phyloP scores from a whole-genome alignment of 176 grass and related monocot genomes.

The Rhipidocladum racemiflorum region DNA sequence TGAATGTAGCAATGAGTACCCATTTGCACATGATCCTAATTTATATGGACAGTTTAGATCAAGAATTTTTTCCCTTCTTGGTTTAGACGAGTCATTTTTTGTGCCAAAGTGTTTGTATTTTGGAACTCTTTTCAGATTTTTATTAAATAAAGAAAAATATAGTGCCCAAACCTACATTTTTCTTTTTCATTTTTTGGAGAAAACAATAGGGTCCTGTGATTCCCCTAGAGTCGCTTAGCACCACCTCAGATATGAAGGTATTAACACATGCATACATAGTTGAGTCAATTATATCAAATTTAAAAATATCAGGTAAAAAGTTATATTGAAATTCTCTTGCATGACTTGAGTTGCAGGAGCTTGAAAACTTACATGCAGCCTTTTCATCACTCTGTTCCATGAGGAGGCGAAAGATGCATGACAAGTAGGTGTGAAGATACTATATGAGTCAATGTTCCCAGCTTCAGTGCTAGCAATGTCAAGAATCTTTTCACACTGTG shows the following conservation, averaged over 20 bases:
- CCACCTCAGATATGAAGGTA: background rate
- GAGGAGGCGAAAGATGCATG: slow-evolving; percentile 67
- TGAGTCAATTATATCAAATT: slow-evolving; percentile 13
- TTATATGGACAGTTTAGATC: background rate
- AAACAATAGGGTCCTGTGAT: background rate
- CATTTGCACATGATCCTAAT: background rate
- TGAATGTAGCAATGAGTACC: background rate
- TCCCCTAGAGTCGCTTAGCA: background rate
- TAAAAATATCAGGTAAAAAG: slow-evolving; percentile 9
- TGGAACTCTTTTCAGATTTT: background rate
- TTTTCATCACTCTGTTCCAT: slow-evolving; percentile 86
- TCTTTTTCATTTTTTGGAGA: background rate
- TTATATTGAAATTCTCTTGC: background rate
- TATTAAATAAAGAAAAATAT: background rate
- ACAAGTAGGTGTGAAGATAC: slow-evolving; percentile 97
- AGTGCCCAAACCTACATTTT: background rate
- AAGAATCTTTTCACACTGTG: slow-evolving; percentile 68
- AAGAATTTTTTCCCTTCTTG: background rate
- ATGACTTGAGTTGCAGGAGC: slow-evolving; percentile 17
- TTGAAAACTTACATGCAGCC: slow-evolving; percentile 60
- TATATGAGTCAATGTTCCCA: slow-evolving; percentile 94
- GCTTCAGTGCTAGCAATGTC: slow-evolving; percentile 76
- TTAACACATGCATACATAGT: background rate
- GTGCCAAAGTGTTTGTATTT: background rate
- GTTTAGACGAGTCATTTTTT: background rate